Evolutionary conservation across 164 flowering plant species (phyloP).

Genomic region (Tinospora cordifolia): DNA sequence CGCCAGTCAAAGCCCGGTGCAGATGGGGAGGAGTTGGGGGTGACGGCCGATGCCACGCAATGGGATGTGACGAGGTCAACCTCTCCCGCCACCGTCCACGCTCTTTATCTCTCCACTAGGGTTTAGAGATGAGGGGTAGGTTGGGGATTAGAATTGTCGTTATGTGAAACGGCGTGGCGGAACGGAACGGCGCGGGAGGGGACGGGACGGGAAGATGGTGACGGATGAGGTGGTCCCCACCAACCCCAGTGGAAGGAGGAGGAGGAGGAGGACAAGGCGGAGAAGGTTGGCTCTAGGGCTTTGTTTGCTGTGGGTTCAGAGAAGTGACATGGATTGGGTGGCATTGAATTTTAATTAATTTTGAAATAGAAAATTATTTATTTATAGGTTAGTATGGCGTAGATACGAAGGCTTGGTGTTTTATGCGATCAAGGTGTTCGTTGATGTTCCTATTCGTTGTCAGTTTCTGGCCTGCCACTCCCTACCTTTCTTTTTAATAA

Average conservation of each 20-base stretch:
- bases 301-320: not conserved
- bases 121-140: not conserved
- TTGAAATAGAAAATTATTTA: too few relatives aligned
- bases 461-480: not conserved
- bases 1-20: not conserved
- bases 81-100: not conserved
- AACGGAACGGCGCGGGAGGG: too few relatives aligned
- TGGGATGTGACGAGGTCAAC: not conserved
- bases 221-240: not conserved
- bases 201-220: too few relatives aligned
- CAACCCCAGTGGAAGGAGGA: not conserved
- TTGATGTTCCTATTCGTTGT: too few relatives aligned
- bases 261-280: too few relatives aligned
- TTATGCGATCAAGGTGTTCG: too few relatives aligned
- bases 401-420: not conserved
- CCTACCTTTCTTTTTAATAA: not conserved
- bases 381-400: too few relatives aligned
- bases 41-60: too few relatives aligned
- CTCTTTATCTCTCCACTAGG: too few relatives aligned
- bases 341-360: too few relatives aligned
- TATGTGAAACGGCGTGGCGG: too few relatives aligned
- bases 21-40: too few relatives aligned
- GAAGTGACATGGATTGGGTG: not conserved
- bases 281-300: slow-evolving; percentile 8
- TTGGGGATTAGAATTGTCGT: not conserved